These are phyloP conservation scores for Massariosphaeria phaeospora DNA, from an alignment of 495 filamentous ascomycete genomes.

Conservation along the genomic window DNA sequence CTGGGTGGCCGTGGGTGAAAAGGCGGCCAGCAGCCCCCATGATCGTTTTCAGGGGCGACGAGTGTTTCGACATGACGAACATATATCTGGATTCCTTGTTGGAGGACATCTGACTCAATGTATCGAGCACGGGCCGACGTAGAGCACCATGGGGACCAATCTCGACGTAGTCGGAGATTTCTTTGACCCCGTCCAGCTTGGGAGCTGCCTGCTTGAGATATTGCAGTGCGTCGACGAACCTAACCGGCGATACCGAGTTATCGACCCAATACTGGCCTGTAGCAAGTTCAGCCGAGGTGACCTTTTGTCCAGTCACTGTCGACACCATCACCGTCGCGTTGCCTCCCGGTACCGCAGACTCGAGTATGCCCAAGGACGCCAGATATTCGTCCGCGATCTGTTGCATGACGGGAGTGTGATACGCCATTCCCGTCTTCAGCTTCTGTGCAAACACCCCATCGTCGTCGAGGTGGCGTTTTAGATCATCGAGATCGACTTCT, in stretches of 20 bases:
- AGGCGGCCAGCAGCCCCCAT: neutral
- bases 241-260: constrained; percentile 32
- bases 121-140: neutral
- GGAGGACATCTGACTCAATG: neutral
- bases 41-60: neutral
- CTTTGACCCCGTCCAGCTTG: neutral
- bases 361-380: neutral
- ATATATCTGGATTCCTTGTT: neutral
- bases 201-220: neutral
- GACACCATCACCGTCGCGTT: neutral
- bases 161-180: neutral
- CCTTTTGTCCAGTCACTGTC: neutral
- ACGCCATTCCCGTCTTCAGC: constrained; percentile 35
- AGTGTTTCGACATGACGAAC: neutral
- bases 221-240: constrained; percentile 51
- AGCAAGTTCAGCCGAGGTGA: neutral
- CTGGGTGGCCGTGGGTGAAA: neutral
- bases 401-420: constrained; percentile 31
- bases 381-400: neutral
- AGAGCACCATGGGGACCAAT: neutral
- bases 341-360: neutral
- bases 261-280: neutral
- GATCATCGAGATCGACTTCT: neutral
- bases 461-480: neutral
- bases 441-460: constrained; percentile 29